phyloP scores from a whole-genome alignment of 495 filamentous ascomycete species.

The Immersiella caudata region DNA sequence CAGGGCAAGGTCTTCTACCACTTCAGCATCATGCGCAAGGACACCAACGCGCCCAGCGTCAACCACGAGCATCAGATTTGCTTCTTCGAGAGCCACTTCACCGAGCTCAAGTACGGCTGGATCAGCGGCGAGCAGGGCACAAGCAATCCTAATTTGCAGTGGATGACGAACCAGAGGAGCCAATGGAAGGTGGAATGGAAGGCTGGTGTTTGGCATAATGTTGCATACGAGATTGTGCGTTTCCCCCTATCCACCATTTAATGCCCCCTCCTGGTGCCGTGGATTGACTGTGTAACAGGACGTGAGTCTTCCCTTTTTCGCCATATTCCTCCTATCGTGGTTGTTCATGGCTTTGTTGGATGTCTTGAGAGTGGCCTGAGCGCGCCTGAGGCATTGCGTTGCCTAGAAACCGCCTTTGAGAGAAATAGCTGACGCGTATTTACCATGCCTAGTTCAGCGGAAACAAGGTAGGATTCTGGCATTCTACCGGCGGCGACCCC shows the following conservation, averaged over 20 bases:
- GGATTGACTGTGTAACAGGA: no score
- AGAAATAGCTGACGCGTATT: no score
- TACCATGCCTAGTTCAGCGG: no score
- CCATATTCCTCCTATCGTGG: no score
- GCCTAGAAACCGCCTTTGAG: no score
- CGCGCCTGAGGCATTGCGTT: no score
- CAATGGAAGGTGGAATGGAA: conserved; percentile 50
- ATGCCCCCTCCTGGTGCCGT: no score
- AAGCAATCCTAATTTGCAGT: conserved; percentile 52
- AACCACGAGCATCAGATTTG: conserved; percentile 70
- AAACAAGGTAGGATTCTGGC: conserved; percentile 68
- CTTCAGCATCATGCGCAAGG: conserved; percentile 61
- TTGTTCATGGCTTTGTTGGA: no score
- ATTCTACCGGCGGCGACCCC: conserved; percentile 60
- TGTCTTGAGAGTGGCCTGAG: no score
- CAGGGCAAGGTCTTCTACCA: conserved; percentile 67
- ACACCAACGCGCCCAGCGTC: conserved; percentile 59
- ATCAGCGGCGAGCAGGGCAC: conserved; percentile 60
- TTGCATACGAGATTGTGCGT: conserved; percentile 62
- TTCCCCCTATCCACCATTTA: not conserved
- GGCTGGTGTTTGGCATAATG: conserved; percentile 70
- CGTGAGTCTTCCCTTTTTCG: no score
- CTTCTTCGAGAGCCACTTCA: conserved; percentile 75
- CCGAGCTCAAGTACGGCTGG: conserved; percentile 71
- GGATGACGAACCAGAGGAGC: conserved; percentile 46